Conservation (phyloP, 164 flowering plant species). For the Aristolochia contorta region DNA sequence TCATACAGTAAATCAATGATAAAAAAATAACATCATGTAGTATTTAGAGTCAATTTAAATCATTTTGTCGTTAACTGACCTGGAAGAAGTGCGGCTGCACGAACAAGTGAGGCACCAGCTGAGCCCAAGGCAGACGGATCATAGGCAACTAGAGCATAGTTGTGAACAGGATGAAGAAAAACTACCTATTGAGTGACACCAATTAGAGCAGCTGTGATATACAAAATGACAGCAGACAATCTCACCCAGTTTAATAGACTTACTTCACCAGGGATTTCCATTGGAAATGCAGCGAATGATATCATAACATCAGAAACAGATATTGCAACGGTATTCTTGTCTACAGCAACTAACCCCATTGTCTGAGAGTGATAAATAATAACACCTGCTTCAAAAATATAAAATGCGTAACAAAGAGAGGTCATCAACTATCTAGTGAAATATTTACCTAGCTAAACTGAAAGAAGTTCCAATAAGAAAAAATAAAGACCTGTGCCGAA, state of each 20-base stretch:
- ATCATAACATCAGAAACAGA: slow-evolving; percentile 91
- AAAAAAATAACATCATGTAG: too few relatives aligned
- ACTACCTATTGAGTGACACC: slow-evolving; percentile 45
- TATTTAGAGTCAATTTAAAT: too few relatives aligned
- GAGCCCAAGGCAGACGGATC: slow-evolving; percentile 76
- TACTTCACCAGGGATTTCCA: slow-evolving; percentile 98
- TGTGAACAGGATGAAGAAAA: slow-evolving; percentile 92
- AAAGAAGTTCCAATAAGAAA: not conserved
- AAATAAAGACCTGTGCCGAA: slow-evolving; percentile 63
- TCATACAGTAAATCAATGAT: too few relatives aligned
- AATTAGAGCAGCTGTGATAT: too few relatives aligned
- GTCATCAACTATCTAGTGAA: too few relatives aligned
- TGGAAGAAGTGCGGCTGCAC: slow-evolving; percentile 87
- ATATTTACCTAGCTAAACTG: too few relatives aligned
- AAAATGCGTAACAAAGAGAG: too few relatives aligned
- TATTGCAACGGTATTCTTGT: slow-evolving; percentile 87
- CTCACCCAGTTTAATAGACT: not conserved
- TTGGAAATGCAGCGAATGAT: slow-evolving; percentile 93
- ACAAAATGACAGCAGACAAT: too few relatives aligned
- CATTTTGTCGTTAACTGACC: slow-evolving; percentile 28
- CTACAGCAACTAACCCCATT: slow-evolving; percentile 81
- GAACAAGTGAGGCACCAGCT: slow-evolving; percentile 64
- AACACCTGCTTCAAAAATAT: slow-evolving; percentile 11
- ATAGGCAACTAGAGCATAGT: slow-evolving; percentile 90
- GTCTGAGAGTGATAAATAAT: slow-evolving; percentile 66